Evolutionary conservation across 2,329 filamentous ascomycete genomes (phyloP).

Genomic region (Xylaria sp.): DNA sequence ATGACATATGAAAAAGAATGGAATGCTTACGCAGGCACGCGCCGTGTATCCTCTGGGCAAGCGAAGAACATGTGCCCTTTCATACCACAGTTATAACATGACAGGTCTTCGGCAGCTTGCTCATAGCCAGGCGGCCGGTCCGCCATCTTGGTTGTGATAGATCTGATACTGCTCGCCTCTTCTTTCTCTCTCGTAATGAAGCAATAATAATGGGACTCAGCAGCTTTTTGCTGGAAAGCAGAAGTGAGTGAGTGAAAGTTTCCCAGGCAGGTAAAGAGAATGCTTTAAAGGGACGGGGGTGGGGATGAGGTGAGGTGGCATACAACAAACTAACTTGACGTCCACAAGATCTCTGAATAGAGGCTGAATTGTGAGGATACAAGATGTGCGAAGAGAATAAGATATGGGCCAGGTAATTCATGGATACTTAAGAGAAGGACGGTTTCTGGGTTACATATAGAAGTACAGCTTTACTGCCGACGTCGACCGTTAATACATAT

Average conservation of each 20-base stretch:
- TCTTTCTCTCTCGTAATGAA: background rate
- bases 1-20: conserved; percentile 1
- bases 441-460: conserved; percentile 3
- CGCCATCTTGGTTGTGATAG: conserved; percentile 41
- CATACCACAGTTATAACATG: conserved; percentile 51
- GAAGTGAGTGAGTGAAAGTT: conserved; percentile 4
- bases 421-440: background rate
- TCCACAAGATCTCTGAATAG: background rate
- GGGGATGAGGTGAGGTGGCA: background rate
- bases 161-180: background rate
- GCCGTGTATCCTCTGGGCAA: conserved; percentile 49
- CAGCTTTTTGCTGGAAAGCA: background rate
- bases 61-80: conserved; percentile 50
- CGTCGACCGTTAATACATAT: background rate
- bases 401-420: background rate
- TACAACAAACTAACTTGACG: background rate
- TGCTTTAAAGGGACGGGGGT: background rate
- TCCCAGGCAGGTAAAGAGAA: background rate
- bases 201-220: background rate
- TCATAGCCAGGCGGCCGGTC: conserved; percentile 45
- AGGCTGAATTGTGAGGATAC: conserved; percentile 6
- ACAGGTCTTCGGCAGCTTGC: conserved; percentile 45
- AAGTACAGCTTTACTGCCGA: conserved; percentile 1
- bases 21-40: conserved; percentile 50
- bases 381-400: background rate